Base-by-base conservation (phyloP, 495 filamentous ascomycete genomes). In the Hamigera avellanea region DNA sequence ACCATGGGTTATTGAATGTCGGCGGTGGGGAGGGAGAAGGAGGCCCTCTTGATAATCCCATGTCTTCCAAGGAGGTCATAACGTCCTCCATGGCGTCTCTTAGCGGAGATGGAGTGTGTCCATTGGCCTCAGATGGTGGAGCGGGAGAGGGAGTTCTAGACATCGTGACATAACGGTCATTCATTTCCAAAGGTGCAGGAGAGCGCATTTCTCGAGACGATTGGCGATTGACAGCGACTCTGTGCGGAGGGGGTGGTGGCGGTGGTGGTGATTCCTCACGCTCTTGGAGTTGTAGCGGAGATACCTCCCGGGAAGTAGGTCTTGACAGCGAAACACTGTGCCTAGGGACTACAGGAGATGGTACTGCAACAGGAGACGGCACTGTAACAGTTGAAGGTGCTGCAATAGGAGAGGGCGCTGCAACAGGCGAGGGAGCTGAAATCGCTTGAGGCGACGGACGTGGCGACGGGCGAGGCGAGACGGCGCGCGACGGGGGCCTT, bases 61-160 rank as follows among this genome's bases (percentile, higher is more conserved):
- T 86, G 44, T 86, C 86, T 53, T 96, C 75, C 35, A 99, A 61
- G 21, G 91, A 94, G 40, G 87, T 86, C 78, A 96, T 96, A 9
- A 99, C 87, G 62, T 93, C 91, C 50, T 95, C 88, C 89, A 96
- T 96, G 0, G 91, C 91, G 54, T 86, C 82, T 33, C 89, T 67
- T 2, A 99, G 57, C 0, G 91, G 93, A 8, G 91, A 95, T 3
- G 91, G 91, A 0, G 91, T 98, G 44, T 86, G 70, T 1, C 80
- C 80, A 29, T 70, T 67, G 1, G 54, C 61, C 27, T 64, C 70
- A 12, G 81, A 83, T 9, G 73, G 76, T 9, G 78, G 66, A 30
- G 68, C 64, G 14, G 78, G 76, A 15, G 79, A 81, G 12, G 75
- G 73, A 10, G 70, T 73, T 43, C 76, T 62, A 14, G 68, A 61